Evolutionary conservation across 306 rosid genomes (phyloP), one percentile per base, ranked within the genome.

Genomic region (Senna siamea): DNA sequence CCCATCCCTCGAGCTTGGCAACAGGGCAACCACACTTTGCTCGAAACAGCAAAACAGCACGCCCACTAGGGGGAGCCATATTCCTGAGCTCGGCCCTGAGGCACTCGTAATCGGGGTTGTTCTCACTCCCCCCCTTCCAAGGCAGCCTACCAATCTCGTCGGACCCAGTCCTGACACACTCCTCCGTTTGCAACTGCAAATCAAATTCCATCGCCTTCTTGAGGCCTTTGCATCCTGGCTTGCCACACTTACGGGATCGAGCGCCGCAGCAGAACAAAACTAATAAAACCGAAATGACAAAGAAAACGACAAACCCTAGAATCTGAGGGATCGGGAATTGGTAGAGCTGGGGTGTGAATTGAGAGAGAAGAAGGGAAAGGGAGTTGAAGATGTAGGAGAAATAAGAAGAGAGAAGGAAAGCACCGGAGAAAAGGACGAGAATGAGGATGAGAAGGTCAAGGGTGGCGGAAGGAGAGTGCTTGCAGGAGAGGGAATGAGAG

Each of bases 1-100:
- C 96, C 85, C 93, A 88, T 9, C 97, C 98, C 64, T 89, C 90
- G n/a, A 94, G 98, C 86, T 94, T 94, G 0, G 98, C 94, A 35
- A 91, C 75, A 17, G 96, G 95, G 66, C 98, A 94, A 5, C 98
- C 98, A 28, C 98, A 94, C 4, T 91, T 83, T 0, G 95, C 85
- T 20, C 94, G 89, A 54, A 94, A 94, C 23, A 94, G 90, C 88
- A 94, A 76, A 15, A 94, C 88, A 0, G 98, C 98, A 3, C 96
- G 93, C 14, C 98, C 98, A 69, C 87, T 84, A 1, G 89, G 80
- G 1, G 98, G 97, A 9, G 98, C 98, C 98, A 94, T 94, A 84
- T 88, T 87, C 80, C 97, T 70, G 0, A 94, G 87, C 86, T 94
- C 98, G 0, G 90, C 69, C 81, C 98, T 58, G 26, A 94, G 88